These are phyloP conservation scores for Asparagopsis taxiformis DNA, from an alignment of 31 red algal species.

Conservation along the genomic window DNA sequence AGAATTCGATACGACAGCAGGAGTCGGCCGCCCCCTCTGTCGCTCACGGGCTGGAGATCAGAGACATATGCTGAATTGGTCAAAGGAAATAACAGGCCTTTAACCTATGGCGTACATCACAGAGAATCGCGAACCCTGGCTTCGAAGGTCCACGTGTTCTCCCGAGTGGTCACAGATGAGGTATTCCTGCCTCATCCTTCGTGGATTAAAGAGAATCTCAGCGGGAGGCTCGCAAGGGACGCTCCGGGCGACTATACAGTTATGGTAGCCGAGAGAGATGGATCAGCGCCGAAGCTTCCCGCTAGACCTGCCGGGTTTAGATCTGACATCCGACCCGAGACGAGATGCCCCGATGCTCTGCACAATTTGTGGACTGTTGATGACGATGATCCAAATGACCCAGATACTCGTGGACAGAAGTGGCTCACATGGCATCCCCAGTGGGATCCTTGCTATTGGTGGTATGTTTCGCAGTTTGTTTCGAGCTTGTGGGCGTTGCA, in stretches of 20 bases:
- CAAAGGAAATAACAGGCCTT: not conserved
- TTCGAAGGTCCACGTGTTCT: not conserved
- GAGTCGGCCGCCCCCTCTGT: not conserved
- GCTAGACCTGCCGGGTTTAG: not conserved
- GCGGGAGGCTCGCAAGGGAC: not conserved
- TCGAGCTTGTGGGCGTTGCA: not conserved
- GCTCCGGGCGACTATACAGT: not conserved
- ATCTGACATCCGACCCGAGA: not conserved
- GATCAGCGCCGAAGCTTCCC: not conserved
- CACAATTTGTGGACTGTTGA: constrained; percentile 1
- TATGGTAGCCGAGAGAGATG: constrained; percentile 4
- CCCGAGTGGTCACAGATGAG: not conserved
- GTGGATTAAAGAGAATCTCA: not conserved
- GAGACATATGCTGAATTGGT: not conserved
- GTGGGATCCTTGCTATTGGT: constrained; percentile 23
- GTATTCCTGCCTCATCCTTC: not conserved
- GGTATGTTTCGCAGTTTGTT: not conserved
- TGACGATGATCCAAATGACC: not conserved
- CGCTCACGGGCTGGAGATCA: not conserved
- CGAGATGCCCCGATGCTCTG: not conserved
- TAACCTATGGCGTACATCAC: constrained; percentile 6
- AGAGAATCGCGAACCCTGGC: not conserved
- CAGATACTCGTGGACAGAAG: not conserved
- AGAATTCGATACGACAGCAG: not conserved
- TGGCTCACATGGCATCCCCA: constrained; percentile 10